Percentiles rank a stretch among this genome's conserved stretches.
These are phyloP conservation scores for Daldinia caldariorum DNA, from an alignment of 495 filamentous ascomycete genomes.

Conservation along the genomic window DNA sequence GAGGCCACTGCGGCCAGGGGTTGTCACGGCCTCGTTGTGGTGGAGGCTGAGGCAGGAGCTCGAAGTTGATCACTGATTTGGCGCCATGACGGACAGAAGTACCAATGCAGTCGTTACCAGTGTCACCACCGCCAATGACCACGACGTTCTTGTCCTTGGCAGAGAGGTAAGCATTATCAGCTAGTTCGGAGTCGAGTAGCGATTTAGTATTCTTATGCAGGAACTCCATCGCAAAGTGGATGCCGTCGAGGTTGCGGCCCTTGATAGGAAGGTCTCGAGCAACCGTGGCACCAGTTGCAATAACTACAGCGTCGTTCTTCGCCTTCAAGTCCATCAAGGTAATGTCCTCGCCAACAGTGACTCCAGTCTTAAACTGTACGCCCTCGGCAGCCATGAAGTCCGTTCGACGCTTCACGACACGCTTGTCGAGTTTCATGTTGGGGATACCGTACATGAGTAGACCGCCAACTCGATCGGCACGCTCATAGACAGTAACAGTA, in stretches of 20 bases:
- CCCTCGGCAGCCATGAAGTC: slow-evolving; percentile 97
- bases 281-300: slow-evolving; percentile 97
- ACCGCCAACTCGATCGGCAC: slow-evolving; percentile 90
- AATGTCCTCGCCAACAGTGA: slow-evolving; percentile 82
- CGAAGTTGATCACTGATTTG: slow-evolving; percentile 97
- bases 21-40: slow-evolving; percentile 95
- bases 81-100: slow-evolving; percentile 98
- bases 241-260: slow-evolving; percentile 88
- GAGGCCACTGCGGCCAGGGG: slow-evolving; percentile 99
- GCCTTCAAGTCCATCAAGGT: slow-evolving; percentile 79
- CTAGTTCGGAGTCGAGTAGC: slow-evolving; percentile 89
- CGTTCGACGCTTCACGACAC: slow-evolving; percentile 92
- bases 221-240: slow-evolving; percentile 99
- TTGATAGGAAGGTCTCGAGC: slow-evolving; percentile 95
- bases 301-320: slow-evolving; percentile 85
- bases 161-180: slow-evolving; percentile 90
- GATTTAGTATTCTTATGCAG: slow-evolving; percentile 99
- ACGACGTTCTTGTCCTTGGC: slow-evolving; percentile 97
- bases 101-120: slow-evolving; percentile 98
- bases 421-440: slow-evolving; percentile 99
- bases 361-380: slow-evolving; percentile 80
- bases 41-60: slow-evolving; percentile 94
- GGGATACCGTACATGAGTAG: slow-evolving; percentile 99
- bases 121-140: slow-evolving; percentile 98
- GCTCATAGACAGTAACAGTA: slow-evolving; percentile 92